Conservation (phyloP, 768 basidiomycete species). For the Mycena polygramma region DNA sequence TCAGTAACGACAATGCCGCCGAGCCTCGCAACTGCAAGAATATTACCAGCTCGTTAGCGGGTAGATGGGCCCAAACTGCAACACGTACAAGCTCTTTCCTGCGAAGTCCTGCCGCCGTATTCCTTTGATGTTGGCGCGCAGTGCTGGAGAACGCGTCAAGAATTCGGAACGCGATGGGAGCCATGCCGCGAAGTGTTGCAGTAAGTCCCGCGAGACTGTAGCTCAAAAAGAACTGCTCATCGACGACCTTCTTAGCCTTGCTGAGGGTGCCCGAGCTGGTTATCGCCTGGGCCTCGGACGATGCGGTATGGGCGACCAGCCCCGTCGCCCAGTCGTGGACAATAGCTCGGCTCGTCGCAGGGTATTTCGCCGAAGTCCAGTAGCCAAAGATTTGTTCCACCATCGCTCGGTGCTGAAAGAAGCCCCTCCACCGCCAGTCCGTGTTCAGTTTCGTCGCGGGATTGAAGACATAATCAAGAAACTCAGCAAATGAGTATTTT, state of each 20-base stretch:
- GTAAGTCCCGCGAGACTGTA: slow-evolving; percentile 21
- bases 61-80: background rate
- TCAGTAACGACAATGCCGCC: slow-evolving; percentile 15
- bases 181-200: slow-evolving; percentile 5
- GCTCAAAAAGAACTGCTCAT: slow-evolving; percentile 30
- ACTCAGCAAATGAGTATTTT: background rate
- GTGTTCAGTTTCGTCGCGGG: slow-evolving; percentile 1
- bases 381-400: slow-evolving; percentile 26
- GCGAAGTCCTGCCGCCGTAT: background rate
- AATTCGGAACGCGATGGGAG: slow-evolving; percentile 14
- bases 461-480: slow-evolving; percentile 21
- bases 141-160: slow-evolving; percentile 17
- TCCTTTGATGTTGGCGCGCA: background rate
- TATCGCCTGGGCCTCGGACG: slow-evolving; percentile 8
- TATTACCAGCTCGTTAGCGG: background rate
- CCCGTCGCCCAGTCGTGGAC: slow-evolving; percentile 4
- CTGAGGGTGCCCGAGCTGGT: slow-evolving; percentile 19
- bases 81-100: slow-evolving; percentile 19
- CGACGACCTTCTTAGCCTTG: slow-evolving; percentile 25
- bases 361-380: slow-evolving; percentile 28
- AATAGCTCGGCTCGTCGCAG: background rate
- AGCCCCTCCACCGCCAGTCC: slow-evolving; percentile 17
- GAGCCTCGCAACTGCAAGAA: slow-evolving; percentile 1
- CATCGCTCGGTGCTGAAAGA: slow-evolving; percentile 18
- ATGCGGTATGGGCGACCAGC: background rate